A percentile compares a stretch with the other conserved stretches of the same genome.
phyloP scores from a whole-genome alignment of 495 filamentous ascomycete species.

The Penicillium roqueforti region DNA sequence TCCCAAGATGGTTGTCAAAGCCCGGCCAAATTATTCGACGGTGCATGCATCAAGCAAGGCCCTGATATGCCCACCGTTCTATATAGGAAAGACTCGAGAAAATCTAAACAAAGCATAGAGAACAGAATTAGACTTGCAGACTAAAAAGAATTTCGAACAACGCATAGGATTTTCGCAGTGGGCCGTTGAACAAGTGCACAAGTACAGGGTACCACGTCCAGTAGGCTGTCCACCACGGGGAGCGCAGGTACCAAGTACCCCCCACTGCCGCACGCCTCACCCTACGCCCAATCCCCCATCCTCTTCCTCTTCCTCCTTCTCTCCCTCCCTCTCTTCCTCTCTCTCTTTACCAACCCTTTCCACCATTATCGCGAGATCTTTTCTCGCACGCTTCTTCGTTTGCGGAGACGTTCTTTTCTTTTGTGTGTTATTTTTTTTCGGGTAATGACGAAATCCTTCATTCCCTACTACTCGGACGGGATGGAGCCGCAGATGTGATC shows the following conservation, averaged over 20 bases:
- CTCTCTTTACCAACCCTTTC: constrained; percentile 13
- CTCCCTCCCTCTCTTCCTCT: too few species aligned
- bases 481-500: constrained; percentile 32
- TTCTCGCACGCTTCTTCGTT: constrained; percentile 14
- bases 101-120: constrained; percentile 28
- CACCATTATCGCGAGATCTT: constrained; percentile 12
- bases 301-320: constrained; percentile 13
- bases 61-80: constrained; percentile 8
- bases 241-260: constrained; percentile 15
- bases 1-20: background rate
- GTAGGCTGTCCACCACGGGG: background rate
- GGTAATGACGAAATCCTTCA: constrained; percentile 22
- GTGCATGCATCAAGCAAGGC: constrained; percentile 25
- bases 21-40: constrained; percentile 2
- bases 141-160: too few species aligned
- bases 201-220: constrained; percentile 14
- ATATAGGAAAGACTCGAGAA: constrained; percentile 21
- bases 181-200: constrained; percentile 5
- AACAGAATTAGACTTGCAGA: too few species aligned
- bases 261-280: constrained; percentile 17
- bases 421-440: constrained; percentile 19
- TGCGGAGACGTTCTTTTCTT: constrained; percentile 20
- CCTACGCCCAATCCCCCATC: constrained; percentile 20
- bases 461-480: constrained; percentile 18
- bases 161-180: constrained; percentile 16